phyloP scores from a whole-genome alignment of 2,329 filamentous ascomycete genomes.

The Colletotrichum acutatum region DNA sequence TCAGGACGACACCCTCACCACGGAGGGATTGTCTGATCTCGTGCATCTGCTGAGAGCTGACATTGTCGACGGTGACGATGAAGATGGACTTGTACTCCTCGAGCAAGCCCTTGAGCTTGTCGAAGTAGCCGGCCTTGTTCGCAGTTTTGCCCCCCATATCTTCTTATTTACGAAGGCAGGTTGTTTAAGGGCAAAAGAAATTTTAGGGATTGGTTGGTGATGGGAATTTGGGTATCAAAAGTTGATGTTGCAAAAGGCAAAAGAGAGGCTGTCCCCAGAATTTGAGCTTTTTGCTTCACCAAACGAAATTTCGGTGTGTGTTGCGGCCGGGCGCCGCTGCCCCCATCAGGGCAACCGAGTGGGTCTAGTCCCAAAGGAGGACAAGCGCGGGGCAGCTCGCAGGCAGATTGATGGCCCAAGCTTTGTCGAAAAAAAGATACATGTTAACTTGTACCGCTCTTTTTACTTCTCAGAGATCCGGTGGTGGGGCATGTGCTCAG shows the following conservation, averaged over 20 bases:
- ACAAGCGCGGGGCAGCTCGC: slow-evolving; percentile 18
- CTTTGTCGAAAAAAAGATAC: slow-evolving; percentile 41
- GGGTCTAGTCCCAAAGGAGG: slow-evolving; percentile 28
- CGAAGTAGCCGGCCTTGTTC: slow-evolving; percentile 98
- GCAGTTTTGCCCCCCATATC: slow-evolving; percentile 98
- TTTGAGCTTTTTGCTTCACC: slow-evolving; percentile 32
- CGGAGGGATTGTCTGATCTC: slow-evolving; percentile 96
- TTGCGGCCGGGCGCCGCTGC: neutral
- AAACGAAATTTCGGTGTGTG: slow-evolving; percentile 23
- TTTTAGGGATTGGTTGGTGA: slow-evolving; percentile 36
- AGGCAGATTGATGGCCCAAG: slow-evolving; percentile 15
- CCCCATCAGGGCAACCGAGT: slow-evolving; percentile 50
- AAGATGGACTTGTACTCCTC: slow-evolving; percentile 98
- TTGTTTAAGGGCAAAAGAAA: slow-evolving; percentile 88
- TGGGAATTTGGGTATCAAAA: slow-evolving; percentile 37
- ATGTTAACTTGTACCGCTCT: slow-evolving; percentile 49
- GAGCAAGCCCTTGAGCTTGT: slow-evolving; percentile 98
- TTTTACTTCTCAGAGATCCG: slow-evolving; percentile 45
- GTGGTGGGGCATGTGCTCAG: slow-evolving; percentile 7
- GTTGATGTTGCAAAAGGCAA: slow-evolving; percentile 25
- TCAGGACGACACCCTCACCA: slow-evolving; percentile 92
- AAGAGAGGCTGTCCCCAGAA: neutral
- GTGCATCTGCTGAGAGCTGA: slow-evolving; percentile 99
- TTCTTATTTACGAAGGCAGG: slow-evolving; percentile 95
- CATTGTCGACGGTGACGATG: slow-evolving; percentile 99